These are phyloP conservation scores for Drechslerella coelobrocha DNA, from an alignment of 2,329 filamentous ascomycete genomes.

Conservation along the genomic window DNA sequence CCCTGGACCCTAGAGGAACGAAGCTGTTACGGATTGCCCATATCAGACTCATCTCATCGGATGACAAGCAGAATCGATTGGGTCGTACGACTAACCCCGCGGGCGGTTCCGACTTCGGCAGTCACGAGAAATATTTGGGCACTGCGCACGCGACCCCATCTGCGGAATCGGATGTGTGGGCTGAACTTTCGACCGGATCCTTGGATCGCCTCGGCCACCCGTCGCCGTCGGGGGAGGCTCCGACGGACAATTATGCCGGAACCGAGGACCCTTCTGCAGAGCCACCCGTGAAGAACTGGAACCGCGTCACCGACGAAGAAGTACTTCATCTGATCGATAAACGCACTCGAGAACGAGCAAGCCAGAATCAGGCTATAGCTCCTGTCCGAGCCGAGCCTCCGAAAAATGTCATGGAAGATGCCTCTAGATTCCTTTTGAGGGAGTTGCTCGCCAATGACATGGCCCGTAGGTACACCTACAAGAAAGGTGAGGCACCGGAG, in stretches of 20 bases:
- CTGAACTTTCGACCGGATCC: slow-evolving; percentile 23
- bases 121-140: background rate
- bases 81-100: background rate
- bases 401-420: slow-evolving; percentile 25
- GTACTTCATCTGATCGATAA: slow-evolving; percentile 39
- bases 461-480: slow-evolving; percentile 14
- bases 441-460: slow-evolving; percentile 21
- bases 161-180: background rate
- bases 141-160: background rate
- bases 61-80: slow-evolving; percentile 9
- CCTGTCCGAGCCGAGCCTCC: slow-evolving; percentile 23
- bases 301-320: slow-evolving; percentile 35
- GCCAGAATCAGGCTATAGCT: slow-evolving; percentile 4
- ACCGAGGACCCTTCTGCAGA: background rate
- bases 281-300: slow-evolving; percentile 10
- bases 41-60: slow-evolving; percentile 15
- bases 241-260: slow-evolving; percentile 1
- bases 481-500: slow-evolving; percentile 8
- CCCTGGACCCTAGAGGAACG: background rate
- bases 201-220: slow-evolving; percentile 9
- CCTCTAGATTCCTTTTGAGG: slow-evolving; percentile 35
- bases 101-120: background rate
- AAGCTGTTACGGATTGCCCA: background rate
- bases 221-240: slow-evolving; percentile 9
- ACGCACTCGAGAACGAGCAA: slow-evolving; percentile 32